Evolutionary conservation across 805 yeast genomes (phyloP).

Genomic region (Lipomyces kockii): DNA sequence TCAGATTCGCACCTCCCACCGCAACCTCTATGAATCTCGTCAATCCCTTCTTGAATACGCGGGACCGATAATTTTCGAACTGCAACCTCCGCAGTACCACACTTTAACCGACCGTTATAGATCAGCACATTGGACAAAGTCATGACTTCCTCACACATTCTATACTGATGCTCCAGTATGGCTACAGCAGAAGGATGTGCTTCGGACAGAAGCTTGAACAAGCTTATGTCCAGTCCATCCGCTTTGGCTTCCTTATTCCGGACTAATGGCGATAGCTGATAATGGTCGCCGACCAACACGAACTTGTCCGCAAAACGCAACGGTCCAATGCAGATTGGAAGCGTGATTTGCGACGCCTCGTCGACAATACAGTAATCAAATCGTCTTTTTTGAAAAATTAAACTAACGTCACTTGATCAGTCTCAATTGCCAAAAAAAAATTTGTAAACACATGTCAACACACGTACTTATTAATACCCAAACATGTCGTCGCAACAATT

Average conservation of each 20-base stretch:
- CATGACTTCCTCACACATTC: conserved; percentile 94
- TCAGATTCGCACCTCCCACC: conserved; percentile 4
- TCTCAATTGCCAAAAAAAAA: neutral
- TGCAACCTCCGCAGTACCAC: conserved; percentile 73
- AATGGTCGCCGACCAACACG: conserved; percentile 94
- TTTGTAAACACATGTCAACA: neutral
- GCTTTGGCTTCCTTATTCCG: conserved; percentile 64
- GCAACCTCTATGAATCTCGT: neutral
- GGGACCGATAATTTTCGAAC: conserved; percentile 61
- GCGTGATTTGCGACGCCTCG: conserved; percentile 93
- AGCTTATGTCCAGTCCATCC: conserved; percentile 71
- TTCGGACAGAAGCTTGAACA: conserved; percentile 77
- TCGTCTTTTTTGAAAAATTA: conserved; percentile 58
- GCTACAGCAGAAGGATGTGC: conserved; percentile 74
- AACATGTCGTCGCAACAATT: conserved; percentile 87
- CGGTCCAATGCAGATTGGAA: conserved; percentile 92
- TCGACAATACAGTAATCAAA: conserved; percentile 95
- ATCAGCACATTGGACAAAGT: conserved; percentile 75
- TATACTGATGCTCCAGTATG: conserved; percentile 78
- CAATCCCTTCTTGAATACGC: conserved; percentile 36
- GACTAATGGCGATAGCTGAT: conserved; percentile 89
- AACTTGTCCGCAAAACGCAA: conserved; percentile 75
- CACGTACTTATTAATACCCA: conserved; percentile 63
- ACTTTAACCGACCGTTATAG: conserved; percentile 73
- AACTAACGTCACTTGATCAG: conserved; percentile 25